Evolutionary conservation across 768 basidiomycete species (phyloP), one percentile per base, ranked within the genome.

Genomic region (Zangia roseola): DNA sequence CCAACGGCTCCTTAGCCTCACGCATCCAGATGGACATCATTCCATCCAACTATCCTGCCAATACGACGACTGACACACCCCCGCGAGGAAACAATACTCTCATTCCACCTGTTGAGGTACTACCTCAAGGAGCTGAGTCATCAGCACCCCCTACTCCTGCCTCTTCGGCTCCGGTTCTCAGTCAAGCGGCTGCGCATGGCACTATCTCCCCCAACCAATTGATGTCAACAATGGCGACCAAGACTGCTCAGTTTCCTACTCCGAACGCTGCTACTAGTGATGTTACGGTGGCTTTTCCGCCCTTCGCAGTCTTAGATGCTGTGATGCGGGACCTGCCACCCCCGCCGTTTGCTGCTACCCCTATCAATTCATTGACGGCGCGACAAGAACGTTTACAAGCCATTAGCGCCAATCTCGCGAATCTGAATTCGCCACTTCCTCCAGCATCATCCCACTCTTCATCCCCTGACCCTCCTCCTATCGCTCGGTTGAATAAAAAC

Each of bases 71-170:
- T 21, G 33, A 13, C 19, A 14, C 35, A 14, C 33, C 40, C 19
- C n/a, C 28, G 16, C 41, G 48, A 6, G 55, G 43, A 8, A 41
- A 52, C n/a, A 37, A 43, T 14, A 58, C 24, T 36, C 56, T 68
- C 34, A 68, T 68, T 26, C 68, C 65, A 30, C 66, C 66, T n/a
- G 68, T 69, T 21, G 65, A 61, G 47, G 35, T 66, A 31, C 36
- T 69, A 19, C 40, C 50, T n/a, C 45, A 48, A 36, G 31, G 28
- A 34, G 25, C 46, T 10, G 63, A 63, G 25, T 61, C 65, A 20
- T 40, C 52, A 4, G 10, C 28, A 10, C 49, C 64, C 21, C 31
- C 50, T 23, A 39, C 55, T 4, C 45, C 59, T 41, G 13, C 38
- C 10, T 59, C 51, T 35, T 50, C 38, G 45, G 38, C 34, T 33